Evolutionary conservation across 208 protist species (phyloP).

Genomic region (Leishmania arabica): DNA sequence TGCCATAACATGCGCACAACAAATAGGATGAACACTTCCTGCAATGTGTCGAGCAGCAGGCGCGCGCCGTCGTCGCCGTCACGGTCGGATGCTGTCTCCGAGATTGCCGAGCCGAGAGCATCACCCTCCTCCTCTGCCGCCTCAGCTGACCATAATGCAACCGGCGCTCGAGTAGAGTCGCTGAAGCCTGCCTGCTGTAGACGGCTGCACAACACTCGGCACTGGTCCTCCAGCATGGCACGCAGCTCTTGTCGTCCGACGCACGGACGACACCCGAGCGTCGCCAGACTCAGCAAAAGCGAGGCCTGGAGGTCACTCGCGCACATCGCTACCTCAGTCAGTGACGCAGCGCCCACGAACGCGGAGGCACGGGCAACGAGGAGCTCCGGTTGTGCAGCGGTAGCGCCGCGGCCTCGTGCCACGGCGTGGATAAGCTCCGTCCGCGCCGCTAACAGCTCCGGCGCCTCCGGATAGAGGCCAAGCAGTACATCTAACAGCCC

Average conservation of each 20-base stretch:
- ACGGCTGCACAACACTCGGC: background rate
- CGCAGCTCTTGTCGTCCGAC: background rate
- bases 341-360: slow-evolving; percentile 7
- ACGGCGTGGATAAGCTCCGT: slow-evolving; percentile 11
- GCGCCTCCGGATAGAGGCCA: slow-evolving; percentile 8
- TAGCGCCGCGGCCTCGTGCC: background rate
- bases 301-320: background rate
- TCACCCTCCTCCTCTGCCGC: background rate
- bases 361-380: background rate
- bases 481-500: slow-evolving; percentile 24
- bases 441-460: slow-evolving; percentile 8
- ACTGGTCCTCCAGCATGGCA: background rate
- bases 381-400: background rate
- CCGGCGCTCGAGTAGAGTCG: background rate
- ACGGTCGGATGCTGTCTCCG: background rate
- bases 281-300: slow-evolving; percentile 8
- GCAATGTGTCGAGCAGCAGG: background rate
- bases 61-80: background rate
- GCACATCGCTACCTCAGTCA: slow-evolving; percentile 5
- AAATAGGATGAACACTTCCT: background rate
- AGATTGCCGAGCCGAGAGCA: background rate
- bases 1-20: slow-evolving; percentile 4
- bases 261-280: slow-evolving; percentile 7
- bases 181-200: background rate
- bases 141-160: background rate